These are phyloP conservation scores for Geranium brycei DNA, from an alignment of 345 rosid species.

Conservation along the genomic window DNA sequence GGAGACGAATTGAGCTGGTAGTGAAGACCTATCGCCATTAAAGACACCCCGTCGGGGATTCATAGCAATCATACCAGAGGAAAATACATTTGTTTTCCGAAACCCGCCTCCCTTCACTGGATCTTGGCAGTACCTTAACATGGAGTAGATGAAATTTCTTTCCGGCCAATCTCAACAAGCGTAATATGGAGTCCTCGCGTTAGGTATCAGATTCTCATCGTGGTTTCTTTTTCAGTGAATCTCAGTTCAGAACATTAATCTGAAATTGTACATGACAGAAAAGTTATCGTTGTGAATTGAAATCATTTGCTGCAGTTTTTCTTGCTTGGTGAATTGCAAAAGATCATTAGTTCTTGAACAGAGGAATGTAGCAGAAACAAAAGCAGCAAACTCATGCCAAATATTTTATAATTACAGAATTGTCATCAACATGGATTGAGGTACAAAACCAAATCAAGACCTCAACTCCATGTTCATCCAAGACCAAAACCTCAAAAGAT, in stretches of 20 bases:
- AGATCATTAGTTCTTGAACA: too few species aligned
- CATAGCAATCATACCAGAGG: not conserved
- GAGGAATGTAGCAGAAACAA: too few species aligned
- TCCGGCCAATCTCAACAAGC: not conserved
- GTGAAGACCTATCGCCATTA: slow-evolving; percentile 79
- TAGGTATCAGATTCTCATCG: not conserved
- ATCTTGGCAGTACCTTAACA: not conserved
- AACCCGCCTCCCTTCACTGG: not conserved
- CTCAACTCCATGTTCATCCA: too few species aligned
- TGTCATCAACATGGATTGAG: too few species aligned
- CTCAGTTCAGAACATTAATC: not conserved
- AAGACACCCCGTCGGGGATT: slow-evolving; percentile 5
- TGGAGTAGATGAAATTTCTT: not conserved
- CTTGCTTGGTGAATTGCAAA: not conserved
- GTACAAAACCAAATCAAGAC: too few species aligned
- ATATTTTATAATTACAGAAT: too few species aligned
- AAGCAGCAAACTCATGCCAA: too few species aligned
- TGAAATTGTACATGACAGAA: not conserved
- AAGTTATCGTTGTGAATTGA: not conserved
- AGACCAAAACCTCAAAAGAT: too few species aligned
- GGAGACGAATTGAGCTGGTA: slow-evolving; percentile 67
- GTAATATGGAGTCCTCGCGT: not conserved
- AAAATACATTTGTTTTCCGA: too few species aligned
- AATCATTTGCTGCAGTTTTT: not conserved
- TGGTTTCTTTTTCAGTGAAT: not conserved